A percentile compares a stretch with the other conserved stretches of the same genome.
phyloP scores from a whole-genome alignment of 495 filamentous ascomycete genomes.

The Lophium mytilinum region DNA sequence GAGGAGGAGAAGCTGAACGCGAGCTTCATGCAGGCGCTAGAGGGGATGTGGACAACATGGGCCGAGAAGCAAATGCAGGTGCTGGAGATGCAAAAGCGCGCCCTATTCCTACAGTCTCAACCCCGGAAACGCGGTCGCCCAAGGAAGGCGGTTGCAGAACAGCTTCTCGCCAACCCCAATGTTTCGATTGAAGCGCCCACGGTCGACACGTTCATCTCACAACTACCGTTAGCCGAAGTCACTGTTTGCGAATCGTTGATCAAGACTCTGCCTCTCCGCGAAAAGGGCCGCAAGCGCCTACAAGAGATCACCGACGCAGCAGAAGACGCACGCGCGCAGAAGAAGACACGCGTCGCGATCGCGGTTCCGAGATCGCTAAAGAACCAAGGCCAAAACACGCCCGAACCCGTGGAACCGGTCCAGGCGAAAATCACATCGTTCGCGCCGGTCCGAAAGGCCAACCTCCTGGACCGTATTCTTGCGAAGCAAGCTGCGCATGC shows the following conservation, averaged over 20 bases:
- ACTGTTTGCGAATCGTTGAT: constrained; percentile 38
- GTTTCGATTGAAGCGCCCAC: constrained; percentile 3
- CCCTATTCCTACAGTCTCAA: constrained; percentile 14
- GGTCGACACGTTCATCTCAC: constrained; percentile 39
- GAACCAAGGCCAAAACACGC: constrained; percentile 21
- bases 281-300: constrained; percentile 53
- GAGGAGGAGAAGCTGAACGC: constrained; percentile 49
- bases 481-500: constrained; percentile 46
- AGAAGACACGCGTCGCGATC: constrained; percentile 2
- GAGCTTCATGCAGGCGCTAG: constrained; percentile 45
- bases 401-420: constrained; percentile 37
- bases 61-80: neutral
- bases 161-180: neutral
- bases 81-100: neutral
- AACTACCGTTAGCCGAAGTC: constrained; percentile 50
- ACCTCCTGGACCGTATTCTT: constrained; percentile 56
- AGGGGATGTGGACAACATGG: constrained; percentile 39
- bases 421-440: constrained; percentile 25
- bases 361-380: too few species aligned
- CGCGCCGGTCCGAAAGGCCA: constrained; percentile 24
- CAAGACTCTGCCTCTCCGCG: constrained; percentile 38
- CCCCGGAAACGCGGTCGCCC: constrained; percentile 18
- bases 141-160: neutral
- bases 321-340: constrained; percentile 11
- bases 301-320: constrained; percentile 37